These are phyloP conservation scores for Ocimum tenuiflorum DNA, from an alignment of 257 asterid species.

Conservation along the genomic window DNA sequence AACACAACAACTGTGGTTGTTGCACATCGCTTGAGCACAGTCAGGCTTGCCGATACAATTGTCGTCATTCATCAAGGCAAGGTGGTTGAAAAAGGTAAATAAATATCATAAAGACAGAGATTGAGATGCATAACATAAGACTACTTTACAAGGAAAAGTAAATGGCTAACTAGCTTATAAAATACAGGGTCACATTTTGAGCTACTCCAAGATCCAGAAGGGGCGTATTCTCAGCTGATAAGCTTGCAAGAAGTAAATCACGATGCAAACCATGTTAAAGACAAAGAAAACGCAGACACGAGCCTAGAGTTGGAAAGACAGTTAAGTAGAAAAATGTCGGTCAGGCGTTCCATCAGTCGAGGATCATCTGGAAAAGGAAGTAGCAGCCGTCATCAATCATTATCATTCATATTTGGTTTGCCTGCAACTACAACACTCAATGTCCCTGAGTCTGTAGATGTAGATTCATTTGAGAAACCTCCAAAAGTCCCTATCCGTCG, in stretches of 20 bases:
- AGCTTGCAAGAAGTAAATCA: constrained; percentile 32
- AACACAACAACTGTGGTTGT: constrained; percentile 49
- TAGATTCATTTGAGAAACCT: constrained; percentile 15
- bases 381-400: constrained; percentile 37
- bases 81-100: constrained; percentile 43
- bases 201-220: constrained; percentile 38
- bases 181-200: constrained; percentile 35
- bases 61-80: constrained; percentile 51
- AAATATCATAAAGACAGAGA: no score
- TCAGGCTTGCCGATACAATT: constrained; percentile 43
- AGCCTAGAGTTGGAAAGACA: constrained; percentile 33
- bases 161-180: not conserved
- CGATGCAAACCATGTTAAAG: constrained; percentile 22
- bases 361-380: constrained; percentile 46
- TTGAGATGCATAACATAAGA: not conserved
- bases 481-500: constrained; percentile 38
- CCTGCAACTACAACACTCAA: constrained; percentile 23
- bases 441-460: constrained; percentile 12
- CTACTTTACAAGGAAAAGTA: not conserved
- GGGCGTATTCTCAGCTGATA: constrained; percentile 45
- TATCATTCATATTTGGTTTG: constrained; percentile 35
- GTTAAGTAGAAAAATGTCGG: constrained; percentile 45
- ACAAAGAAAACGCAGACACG: constrained; percentile 24
- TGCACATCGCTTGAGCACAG: constrained; percentile 54
- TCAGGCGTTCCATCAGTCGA: constrained; percentile 34